Base-by-base conservation (phyloP, 1,139 yeast genomes). In the Debaryomyces robertsiae region DNA sequence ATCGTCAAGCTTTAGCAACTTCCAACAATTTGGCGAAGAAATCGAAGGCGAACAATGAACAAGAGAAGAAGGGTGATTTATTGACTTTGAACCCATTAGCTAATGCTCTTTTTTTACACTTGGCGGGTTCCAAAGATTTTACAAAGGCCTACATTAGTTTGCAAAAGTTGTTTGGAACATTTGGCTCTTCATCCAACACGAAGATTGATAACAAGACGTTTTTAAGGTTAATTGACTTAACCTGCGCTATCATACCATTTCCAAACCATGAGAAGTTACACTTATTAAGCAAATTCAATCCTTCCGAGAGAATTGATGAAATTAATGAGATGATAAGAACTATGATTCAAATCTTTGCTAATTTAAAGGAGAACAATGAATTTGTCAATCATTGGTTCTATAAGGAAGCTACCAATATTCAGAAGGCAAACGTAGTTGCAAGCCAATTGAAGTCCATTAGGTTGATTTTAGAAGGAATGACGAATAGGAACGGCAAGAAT, bases 1-100 rank as follows among this genome's bases (percentile, higher is more conserved):
- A 77, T 50, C 58, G 72, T 6, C 52, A 53, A 31, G 58, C 64
- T 3, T 48, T 63, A 27, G 47, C 47, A 9, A 45, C 46, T 14
- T 27, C 42, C 1, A 36, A 45, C 4, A 43, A 32, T 25, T 24
- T 35, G 24, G 38, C 41, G 34, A 19, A 42, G 28, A 28, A 39
- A 39, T 16, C 38, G 42, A 10, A 44, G 39, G 28, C 41, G 44
- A 18, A 43, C 49, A 14, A 41, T 46, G 32, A 45, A 43, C 13
- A 46, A 50, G 32, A 32, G 38, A 17, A 42, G 34, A 6, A 44
- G 36, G 33, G 57, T 7, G 70, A 73, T 44, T 61, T 82, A 11
- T 57, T 81, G 27, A 66, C 79, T 1, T 62, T 82, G 28, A 76
- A 83, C 14, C 91, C 90, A 0, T 58, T 83, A 40, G 82, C 88